Evolutionary conservation across 257 asterid genomes (phyloP).

Genomic region (Nicotiana tabacum): DNA sequence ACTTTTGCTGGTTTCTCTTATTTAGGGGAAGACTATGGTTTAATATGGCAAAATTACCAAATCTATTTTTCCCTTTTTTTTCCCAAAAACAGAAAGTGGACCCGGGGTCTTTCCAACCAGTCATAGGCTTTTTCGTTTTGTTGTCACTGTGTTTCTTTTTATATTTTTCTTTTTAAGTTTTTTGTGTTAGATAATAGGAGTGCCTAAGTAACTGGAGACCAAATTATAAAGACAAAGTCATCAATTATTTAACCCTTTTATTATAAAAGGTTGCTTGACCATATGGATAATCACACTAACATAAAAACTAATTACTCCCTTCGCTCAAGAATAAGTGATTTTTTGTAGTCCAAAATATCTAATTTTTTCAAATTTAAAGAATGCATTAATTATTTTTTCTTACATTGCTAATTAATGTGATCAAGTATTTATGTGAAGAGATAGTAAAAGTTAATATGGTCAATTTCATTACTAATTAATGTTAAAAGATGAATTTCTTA

Average conservation of each 20-base stretch:
- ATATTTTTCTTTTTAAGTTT: neutral
- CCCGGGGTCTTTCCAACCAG: neutral
- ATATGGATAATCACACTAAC: neutral
- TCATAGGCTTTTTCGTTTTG: neutral
- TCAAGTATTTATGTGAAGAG: too few species aligned
- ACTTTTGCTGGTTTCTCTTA: neutral
- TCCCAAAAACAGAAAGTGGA: slow-evolving; percentile 1
- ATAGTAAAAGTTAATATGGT: too few species aligned
- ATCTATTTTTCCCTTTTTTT: neutral
- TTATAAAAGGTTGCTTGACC: neutral
- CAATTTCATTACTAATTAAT: too few species aligned
- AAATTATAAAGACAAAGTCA: neutral
- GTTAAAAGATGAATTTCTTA: too few species aligned
- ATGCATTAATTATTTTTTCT: too few species aligned
- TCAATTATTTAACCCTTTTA: neutral
- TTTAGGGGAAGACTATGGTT: neutral
- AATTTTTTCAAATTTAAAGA: too few species aligned
- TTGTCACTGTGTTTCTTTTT: neutral
- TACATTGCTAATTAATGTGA: too few species aligned
- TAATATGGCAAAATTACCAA: neutral
- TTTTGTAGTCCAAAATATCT: too few species aligned
- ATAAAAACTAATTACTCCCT: neutral
- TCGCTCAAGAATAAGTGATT: too few species aligned
- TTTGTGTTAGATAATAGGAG: neutral
- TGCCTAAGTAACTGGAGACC: neutral